These are phyloP conservation scores for Coffea humblotiana DNA, from an alignment of 305 asterid species.

Conservation along the genomic window DNA sequence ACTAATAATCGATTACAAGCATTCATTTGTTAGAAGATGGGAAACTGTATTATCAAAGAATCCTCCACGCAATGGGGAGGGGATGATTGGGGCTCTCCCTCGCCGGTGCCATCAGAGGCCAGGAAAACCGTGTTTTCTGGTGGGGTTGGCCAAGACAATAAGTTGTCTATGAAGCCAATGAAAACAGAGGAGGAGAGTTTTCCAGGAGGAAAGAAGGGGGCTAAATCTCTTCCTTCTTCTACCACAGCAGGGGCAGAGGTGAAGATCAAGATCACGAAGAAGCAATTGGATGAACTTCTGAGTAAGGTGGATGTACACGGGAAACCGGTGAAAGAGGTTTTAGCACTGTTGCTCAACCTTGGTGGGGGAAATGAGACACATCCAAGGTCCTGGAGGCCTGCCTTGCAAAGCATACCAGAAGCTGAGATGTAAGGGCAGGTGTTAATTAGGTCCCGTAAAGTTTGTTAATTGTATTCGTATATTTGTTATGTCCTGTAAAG, in stretches of 20 bases:
- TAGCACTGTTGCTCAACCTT: conserved; percentile 32
- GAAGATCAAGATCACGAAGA: conserved; percentile 54
- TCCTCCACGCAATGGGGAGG: conserved; percentile 53
- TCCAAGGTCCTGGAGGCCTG: conserved; percentile 49
- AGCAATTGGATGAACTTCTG: conserved; percentile 45
- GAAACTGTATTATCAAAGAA: conserved; percentile 48
- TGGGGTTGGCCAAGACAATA: background rate
- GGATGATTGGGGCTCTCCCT: conserved; percentile 51
- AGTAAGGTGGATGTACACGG: conserved; percentile 33
- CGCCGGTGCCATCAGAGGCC: conserved; percentile 9
- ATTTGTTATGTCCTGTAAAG: background rate
- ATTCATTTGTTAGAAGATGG: conserved; percentile 30
- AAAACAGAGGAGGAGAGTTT: background rate
- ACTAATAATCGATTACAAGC: too few relatives aligned
- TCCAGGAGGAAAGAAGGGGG: background rate
- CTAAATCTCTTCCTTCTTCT: background rate
- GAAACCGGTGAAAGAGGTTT: conserved; percentile 35
- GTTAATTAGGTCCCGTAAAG: background rate
- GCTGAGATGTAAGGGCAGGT: conserved; percentile 15
- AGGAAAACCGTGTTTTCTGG: background rate
- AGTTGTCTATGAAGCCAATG: background rate
- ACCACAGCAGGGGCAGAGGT: conserved; percentile 36
- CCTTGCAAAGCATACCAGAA: conserved; percentile 54
- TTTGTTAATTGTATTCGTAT: too few relatives aligned
- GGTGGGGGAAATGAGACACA: conserved; percentile 26